Conservation (phyloP, 225 moss, liverwort and hornwort genomes). For the Straminergon stramineum region DNA sequence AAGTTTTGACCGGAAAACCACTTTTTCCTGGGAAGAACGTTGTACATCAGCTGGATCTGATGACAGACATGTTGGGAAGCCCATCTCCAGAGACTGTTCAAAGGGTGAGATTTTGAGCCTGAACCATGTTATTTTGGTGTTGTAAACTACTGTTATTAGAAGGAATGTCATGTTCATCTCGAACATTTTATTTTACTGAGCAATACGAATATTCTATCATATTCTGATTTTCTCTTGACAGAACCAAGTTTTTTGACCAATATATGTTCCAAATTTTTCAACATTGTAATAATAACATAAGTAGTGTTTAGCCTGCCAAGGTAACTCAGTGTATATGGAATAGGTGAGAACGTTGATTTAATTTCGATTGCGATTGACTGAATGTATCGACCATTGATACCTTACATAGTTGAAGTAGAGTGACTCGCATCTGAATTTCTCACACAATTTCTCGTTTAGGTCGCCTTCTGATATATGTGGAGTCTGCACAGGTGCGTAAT, state of each 20-base stretch:
- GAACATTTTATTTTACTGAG: neutral
- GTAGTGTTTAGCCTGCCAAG: neutral
- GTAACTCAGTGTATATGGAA: neutral
- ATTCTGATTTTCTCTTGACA: neutral
- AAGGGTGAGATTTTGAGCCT: constrained; percentile 46
- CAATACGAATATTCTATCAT: neutral
- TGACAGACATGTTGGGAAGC: constrained; percentile 99
- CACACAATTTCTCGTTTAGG: neutral
- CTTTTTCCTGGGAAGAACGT: constrained; percentile 99
- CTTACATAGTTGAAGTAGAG: neutral
- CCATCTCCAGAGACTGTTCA: constrained; percentile 90
- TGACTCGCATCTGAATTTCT: neutral
- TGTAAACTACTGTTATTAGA: neutral
- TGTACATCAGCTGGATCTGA: constrained; percentile 97
- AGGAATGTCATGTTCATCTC: neutral
- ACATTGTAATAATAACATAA: neutral
- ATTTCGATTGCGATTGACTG: neutral
- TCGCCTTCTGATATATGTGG: neutral
- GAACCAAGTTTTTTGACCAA: neutral
- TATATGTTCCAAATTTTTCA: neutral
- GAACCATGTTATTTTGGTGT: neutral
- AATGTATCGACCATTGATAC: neutral
- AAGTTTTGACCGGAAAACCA: constrained; percentile 97
- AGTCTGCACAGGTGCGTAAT: constrained; percentile 68
- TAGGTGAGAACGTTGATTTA: neutral